phyloP scores from a whole-genome alignment of 2,329 filamentous ascomycete species.

The Hypoxylon rubiginosum region DNA sequence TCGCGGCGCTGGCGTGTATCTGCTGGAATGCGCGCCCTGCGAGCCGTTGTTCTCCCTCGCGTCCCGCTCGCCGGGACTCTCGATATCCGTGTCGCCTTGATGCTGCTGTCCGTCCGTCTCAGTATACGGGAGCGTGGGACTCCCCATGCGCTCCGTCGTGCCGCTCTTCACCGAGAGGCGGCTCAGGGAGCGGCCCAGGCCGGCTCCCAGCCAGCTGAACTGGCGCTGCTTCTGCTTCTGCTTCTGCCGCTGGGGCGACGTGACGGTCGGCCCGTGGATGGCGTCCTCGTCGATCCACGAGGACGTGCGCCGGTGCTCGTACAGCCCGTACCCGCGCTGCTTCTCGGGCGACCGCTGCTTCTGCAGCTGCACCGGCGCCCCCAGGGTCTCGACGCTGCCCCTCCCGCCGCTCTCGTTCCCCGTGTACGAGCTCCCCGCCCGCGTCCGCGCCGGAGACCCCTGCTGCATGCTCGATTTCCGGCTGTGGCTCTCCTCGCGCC shows the following conservation, averaged over 20 bases:
- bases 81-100: slow-evolving; percentile 2
- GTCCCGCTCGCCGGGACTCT: slow-evolving; percentile 3
- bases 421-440: slow-evolving; percentile 36
- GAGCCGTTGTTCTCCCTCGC: neutral
- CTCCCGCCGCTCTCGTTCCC: slow-evolving; percentile 22
- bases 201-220: slow-evolving; percentile 43
- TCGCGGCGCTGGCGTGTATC: slow-evolving; percentile 14
- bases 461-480: slow-evolving; percentile 41
- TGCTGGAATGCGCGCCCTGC: slow-evolving; percentile 11
- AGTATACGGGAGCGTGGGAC: slow-evolving; percentile 50
- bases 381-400: slow-evolving; percentile 26
- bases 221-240: slow-evolving; percentile 36
- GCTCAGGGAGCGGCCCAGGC: slow-evolving; percentile 44
- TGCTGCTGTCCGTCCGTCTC: slow-evolving; percentile 21
- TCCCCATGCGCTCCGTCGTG: slow-evolving; percentile 38
- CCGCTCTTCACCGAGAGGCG: slow-evolving; percentile 44
- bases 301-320: slow-evolving; percentile 48
- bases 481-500: slow-evolving; percentile 26
- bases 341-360: slow-evolving; percentile 45
- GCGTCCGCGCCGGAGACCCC: slow-evolving; percentile 44
- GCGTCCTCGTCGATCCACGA: slow-evolving; percentile 67
- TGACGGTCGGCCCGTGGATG: slow-evolving; percentile 62
- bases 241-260: slow-evolving; percentile 44
- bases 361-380: slow-evolving; percentile 8
- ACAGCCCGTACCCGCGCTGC: slow-evolving; percentile 44